Evolutionary conservation across 2,329 filamentous ascomycete genomes (phyloP).

Genomic region (Geosmithia morbida): DNA sequence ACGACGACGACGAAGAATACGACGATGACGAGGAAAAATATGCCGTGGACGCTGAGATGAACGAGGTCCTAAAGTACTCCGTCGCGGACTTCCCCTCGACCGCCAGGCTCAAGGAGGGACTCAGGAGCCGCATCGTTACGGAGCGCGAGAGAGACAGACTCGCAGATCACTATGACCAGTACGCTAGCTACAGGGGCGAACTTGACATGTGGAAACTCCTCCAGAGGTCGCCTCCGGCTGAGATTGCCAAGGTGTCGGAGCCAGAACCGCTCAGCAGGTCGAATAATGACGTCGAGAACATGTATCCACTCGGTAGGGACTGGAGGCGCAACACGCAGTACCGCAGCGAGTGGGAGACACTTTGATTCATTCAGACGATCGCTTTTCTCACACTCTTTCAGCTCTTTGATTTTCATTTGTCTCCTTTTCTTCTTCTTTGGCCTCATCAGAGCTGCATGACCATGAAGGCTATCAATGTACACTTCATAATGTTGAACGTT

Average conservation of each 20-base stretch:
- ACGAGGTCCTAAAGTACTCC: conserved; percentile 27
- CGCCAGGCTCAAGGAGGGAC: conserved; percentile 16
- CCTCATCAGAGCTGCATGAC: too few species aligned
- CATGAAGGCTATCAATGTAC: too few species aligned
- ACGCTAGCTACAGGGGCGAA: conserved; percentile 25
- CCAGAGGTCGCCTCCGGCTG: conserved; percentile 20
- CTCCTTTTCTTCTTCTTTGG: too few species aligned
- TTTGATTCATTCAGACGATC: background rate
- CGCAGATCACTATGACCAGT: conserved; percentile 26
- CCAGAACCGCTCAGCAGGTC: conserved; percentile 12
- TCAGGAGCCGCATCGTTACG: conserved; percentile 21
- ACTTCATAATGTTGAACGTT: background rate
- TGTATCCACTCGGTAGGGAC: conserved; percentile 18
- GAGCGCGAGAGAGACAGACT: conserved; percentile 27
- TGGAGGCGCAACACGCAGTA: conserved; percentile 24
- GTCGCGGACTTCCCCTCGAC: conserved; percentile 23
- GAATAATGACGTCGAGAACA: conserved; percentile 17
- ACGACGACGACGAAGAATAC: conserved; percentile 6
- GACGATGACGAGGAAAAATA: conserved; percentile 10
- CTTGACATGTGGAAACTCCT: conserved; percentile 29
- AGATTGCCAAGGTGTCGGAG: conserved; percentile 14
- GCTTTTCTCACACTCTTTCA: background rate
- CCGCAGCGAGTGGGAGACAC: conserved; percentile 26
- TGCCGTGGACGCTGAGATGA: conserved; percentile 19
- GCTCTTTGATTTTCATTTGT: background rate